Evolutionary conservation across 1,284 basidiomycete species (phyloP), one percentile per base, ranked within the genome.

Genomic region (Exobasidium cylindrosporum): DNA sequence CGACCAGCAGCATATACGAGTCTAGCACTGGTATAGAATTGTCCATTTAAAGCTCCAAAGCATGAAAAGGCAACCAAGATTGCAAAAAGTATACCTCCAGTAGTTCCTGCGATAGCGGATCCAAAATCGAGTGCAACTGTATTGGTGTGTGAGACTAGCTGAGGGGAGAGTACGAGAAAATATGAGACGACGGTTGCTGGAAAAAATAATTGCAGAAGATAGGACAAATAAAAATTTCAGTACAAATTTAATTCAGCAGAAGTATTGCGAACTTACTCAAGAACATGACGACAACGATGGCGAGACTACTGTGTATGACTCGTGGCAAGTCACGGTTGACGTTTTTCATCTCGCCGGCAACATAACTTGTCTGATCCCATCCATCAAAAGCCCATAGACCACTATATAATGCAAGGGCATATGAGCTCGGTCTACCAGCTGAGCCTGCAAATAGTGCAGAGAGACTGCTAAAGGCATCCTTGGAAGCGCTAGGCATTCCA

Each of bases 381-480:
- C 94, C 92, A 78, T 94, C 92, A 73, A 91, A 92, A 1, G 92
- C 92, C 92, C 93, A 98, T 1, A 98, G 82, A 0, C 92, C 92
- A 11, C 91, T 95, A 81, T 97, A 99, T 2, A 97, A 82, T 0
- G 95, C 96, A 11, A 98, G 83, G 3, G 95, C 92, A 81, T 93
- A 98, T 2, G 87, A 84, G 2, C 91, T 89, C 0, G 91, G 89
- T 62, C 89, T 89, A 5, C 79, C 85, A 58, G 89, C 90, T 2
- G 91, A 89, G 1, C 86, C 88, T 5, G 84, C 82, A 70, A 96
- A 97, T 17, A 92, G 75, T 17, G 35, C 40, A 10, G 60, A 14
- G 2, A 76, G 21, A n/a, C 69, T 72, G 5, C 59, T 58, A 46
- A 75, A 74, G 0, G 72, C 74, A 4, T 63, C 54, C 6, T 53